phyloP scores from a whole-genome alignment of 2,329 filamentous ascomycete genomes.

The Coniochaeta hoffmannii region DNA sequence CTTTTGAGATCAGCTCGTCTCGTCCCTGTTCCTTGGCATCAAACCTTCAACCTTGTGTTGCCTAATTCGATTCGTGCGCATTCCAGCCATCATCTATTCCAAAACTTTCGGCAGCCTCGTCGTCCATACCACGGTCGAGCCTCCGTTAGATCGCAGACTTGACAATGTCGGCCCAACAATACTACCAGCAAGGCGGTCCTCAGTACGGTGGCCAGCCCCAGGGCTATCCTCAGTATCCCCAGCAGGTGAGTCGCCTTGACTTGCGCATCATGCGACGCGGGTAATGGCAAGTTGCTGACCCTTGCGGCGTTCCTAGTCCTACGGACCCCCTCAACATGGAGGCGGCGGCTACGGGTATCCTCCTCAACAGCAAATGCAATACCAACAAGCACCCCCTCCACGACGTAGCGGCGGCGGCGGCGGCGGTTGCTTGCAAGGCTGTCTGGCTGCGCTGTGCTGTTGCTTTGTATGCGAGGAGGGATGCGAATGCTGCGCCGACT shows the following conservation, averaged over 20 bases:
- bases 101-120: not conserved
- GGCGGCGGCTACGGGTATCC: constrained; percentile 29
- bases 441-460: constrained; percentile 40
- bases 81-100: not conserved
- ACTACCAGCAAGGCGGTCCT: constrained; percentile 28
- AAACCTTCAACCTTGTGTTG: not conserved
- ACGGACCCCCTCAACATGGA: constrained; percentile 24
- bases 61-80: constrained; percentile 1
- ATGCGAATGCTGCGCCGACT: constrained; percentile 42
- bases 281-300: constrained; percentile 6
- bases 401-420: constrained; percentile 26
- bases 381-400: constrained; percentile 34
- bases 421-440: constrained; percentile 34
- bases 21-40: constrained; percentile 1
- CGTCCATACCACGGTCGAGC: not conserved
- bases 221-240: constrained; percentile 34
- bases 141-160: not conserved
- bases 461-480: constrained; percentile 44
- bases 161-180: constrained; percentile 25
- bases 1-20: not conserved
- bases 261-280: not conserved
- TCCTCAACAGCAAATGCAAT: constrained; percentile 35
- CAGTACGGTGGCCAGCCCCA: constrained; percentile 16
- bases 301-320: constrained; percentile 21
- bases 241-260: constrained; percentile 26